Conservation (phyloP, 202 grass and related monocot genomes). For the Setaria italica region DNA sequence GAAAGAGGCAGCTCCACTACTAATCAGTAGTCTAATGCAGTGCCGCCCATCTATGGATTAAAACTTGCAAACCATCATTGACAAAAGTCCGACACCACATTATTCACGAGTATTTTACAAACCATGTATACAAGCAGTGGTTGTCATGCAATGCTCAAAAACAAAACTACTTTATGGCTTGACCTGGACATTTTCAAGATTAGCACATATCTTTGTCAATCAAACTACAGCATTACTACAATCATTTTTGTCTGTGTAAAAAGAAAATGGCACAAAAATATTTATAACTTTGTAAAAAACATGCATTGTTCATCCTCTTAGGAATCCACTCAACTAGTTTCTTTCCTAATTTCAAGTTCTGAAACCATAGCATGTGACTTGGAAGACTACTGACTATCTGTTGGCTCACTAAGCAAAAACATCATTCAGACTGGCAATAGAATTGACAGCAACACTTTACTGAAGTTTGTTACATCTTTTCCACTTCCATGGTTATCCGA, state of each 20-base stretch:
- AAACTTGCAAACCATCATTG: background rate
- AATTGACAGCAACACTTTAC: background rate
- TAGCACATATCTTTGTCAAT: background rate
- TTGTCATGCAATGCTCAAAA: slow-evolving; percentile 26
- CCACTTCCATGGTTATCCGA: background rate
- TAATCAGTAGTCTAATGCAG: background rate
- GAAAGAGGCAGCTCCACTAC: slow-evolving; percentile 4
- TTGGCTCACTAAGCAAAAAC: background rate
- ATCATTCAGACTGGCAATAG: background rate
- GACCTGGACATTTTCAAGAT: background rate
- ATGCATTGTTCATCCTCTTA: background rate
- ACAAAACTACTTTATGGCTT: background rate
- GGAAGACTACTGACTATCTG: background rate
- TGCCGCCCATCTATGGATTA: background rate
- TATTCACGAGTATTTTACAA: background rate
- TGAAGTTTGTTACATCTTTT: background rate
- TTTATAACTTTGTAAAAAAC: background rate
- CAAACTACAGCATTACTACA: background rate
- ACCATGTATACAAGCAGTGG: background rate
- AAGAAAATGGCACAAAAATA: background rate
- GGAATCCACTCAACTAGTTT: background rate
- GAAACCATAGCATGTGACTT: background rate
- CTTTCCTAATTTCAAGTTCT: background rate
- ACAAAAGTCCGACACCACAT: background rate
- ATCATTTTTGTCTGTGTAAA: background rate